Evolutionary conservation across 2,329 filamentous ascomycete genomes (phyloP).

Genomic region (Fonsecaea monophora): DNA sequence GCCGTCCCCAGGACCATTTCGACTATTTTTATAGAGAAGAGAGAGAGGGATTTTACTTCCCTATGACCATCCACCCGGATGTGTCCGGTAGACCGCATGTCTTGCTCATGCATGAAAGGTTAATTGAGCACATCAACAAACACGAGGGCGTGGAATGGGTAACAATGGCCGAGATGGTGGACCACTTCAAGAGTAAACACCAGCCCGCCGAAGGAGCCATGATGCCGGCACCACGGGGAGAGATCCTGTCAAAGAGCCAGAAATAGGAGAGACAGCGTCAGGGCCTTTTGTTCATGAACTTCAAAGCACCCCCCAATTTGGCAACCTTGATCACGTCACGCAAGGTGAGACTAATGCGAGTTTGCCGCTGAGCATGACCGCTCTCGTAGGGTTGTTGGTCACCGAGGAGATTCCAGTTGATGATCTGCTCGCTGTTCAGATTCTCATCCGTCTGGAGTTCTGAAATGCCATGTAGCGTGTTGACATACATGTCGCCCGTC

Average conservation of each 20-base stretch:
- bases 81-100: constrained; percentile 75
- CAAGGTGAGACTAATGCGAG: constrained; percentile 69
- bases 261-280: constrained; percentile 5
- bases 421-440: constrained; percentile 57
- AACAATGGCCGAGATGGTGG: constrained; percentile 71
- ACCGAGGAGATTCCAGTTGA: constrained; percentile 64
- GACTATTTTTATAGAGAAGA: constrained; percentile 77
- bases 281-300: constrained; percentile 37
- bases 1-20: constrained; percentile 56
- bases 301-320: constrained; percentile 64
- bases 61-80: constrained; percentile 78
- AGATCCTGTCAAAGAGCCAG: constrained; percentile 12
- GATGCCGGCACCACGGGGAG: constrained; percentile 59
- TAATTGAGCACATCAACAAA: constrained; percentile 73
- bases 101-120: constrained; percentile 73
- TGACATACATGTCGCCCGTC: constrained; percentile 59
- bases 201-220: constrained; percentile 63
- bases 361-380: constrained; percentile 57
- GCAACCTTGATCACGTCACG: constrained; percentile 86
- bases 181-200: constrained; percentile 74
- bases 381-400: constrained; percentile 47
- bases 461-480: constrained; percentile 67
- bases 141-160: constrained; percentile 59
- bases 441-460: constrained; percentile 66
- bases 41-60: constrained; percentile 63